Evolutionary conservation across 257 asterid species (phyloP), one percentile per base, ranked within the genome.

Genomic region (Nicotiana sylvestris): DNA sequence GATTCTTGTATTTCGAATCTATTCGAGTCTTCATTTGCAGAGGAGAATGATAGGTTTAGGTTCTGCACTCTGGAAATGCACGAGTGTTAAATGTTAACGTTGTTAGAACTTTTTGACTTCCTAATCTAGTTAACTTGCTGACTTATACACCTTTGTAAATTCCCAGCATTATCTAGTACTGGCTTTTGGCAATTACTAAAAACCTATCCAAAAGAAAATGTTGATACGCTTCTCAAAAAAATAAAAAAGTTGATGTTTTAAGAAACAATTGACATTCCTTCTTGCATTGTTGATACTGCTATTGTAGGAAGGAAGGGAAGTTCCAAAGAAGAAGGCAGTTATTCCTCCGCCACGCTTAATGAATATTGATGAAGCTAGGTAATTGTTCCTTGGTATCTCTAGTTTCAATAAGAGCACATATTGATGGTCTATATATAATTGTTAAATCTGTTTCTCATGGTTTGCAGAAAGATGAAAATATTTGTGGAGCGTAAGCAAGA

Each of bases 261-360:
- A 56, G 9, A 16, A 57, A 57, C 62, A 57, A n/a, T 17, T 15
- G 58, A 53, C 6, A 11, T 53, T 53, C n/a, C 58, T 53, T 53
- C 6, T 13, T 57, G 21, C 62, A 16, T 57, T 57, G 62, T 57
- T 57, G 62, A 57, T 57, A 57, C 62, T 57, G 27, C 62, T 81
- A 81, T 80, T 89, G 46, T 89, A 93, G 98, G 98, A 95, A 87
- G 98, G 97, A 66, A 92, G 96, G 82, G 98, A 95, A 84, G 92
- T 90, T 76, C 95, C 92, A 64, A 91, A 91, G 92, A 92, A 88
- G 56, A 95, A 92, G 81, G 89, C 97, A 27, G 91, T 93, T 81
- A 91, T 89, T 8, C 94, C 98, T 5, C 97, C 98, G 46, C 95
- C 97, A 46, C 93, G 21, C 21, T 21, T 21, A 21, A 21, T 21